These are phyloP conservation scores for Boletellus ananiceps DNA, from an alignment of 768 basidiomycete species.

Conservation along the genomic window DNA sequence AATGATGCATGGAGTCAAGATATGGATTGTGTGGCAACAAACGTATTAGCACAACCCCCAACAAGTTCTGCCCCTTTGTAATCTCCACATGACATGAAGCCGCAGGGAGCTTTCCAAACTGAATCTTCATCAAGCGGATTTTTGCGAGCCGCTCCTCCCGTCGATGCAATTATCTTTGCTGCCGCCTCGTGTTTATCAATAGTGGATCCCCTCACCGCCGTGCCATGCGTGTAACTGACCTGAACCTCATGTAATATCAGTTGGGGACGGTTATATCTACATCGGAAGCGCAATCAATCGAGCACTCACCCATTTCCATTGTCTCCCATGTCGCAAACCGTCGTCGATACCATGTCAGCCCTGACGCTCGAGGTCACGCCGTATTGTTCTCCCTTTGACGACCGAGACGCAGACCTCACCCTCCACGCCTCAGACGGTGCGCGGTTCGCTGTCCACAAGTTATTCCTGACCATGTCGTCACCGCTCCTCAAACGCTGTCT, in stretches of 20 bases:
- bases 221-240: constrained; percentile 28
- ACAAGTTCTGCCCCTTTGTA: background rate
- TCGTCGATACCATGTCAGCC: constrained; percentile 20
- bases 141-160: background rate
- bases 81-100: background rate
- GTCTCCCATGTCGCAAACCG: constrained; percentile 25
- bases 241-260: constrained; percentile 24
- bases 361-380: constrained; percentile 27
- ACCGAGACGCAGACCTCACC: constrained; percentile 38
- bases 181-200: constrained; percentile 25
- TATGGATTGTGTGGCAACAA: constrained; percentile 9
- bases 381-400: constrained; percentile 36
- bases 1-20: background rate
- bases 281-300: constrained; percentile 15
- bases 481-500: constrained; percentile 35
- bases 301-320: constrained; percentile 13
- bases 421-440: constrained; percentile 40
- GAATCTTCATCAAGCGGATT: background rate
- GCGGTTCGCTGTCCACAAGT: constrained; percentile 41
- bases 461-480: constrained; percentile 40
- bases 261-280: constrained; percentile 25
- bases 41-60: constrained; percentile 14
- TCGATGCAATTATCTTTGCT: constrained; percentile 5
- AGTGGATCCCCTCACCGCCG: constrained; percentile 15
- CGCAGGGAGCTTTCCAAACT: constrained; percentile 22